Base-by-base conservation (phyloP, 257 asterid genomes). In the Plectranthus barbatus region DNA sequence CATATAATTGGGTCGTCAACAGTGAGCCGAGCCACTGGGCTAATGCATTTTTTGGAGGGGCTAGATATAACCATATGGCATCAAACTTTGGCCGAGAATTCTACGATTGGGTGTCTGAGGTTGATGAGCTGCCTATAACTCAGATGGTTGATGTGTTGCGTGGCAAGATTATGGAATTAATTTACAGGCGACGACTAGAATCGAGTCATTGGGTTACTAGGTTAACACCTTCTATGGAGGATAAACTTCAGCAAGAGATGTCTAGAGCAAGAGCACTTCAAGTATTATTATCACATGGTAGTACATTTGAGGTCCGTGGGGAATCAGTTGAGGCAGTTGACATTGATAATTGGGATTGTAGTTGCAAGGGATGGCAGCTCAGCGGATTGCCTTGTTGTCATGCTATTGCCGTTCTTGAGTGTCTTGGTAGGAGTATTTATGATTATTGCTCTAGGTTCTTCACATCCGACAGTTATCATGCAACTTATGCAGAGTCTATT, bases 1-100 rank as follows among this genome's bases (percentile, higher is more conserved):
- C 99, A 51, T 90, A 82, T 67, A 73, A 82, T 68, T 93, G 99
- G 97, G 88, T 93, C 19, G 70, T 78, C 7, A 72, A 42, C 68
- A 89, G 96, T 57, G 94, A 93, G 72, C 99, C 97, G 6, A 82
- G 80, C 18, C 91, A 89, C 75, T 92, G 99, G 99, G 95, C 97
- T 13, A 92, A 89, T 63, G 88, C 93, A 6, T 78, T 66, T 77
- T 89, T 92, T 29, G 79, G 73, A 42, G 97, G 99, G 79, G 83
- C 84, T 6, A 82, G 99, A 69, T 92, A 86, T 73, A 80, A 80
- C 73, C 95, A 84, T 46, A 86, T 89, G 99, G 78, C 93, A 56
- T 85, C 97, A 45, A 84, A 87, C 74, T 93, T 93, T 64, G 99
- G 99, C 50, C 88, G 87, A 61, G 85, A 80, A 67, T 93, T 93